phyloP scores from a whole-genome alignment of 108 stramenopile species.

The Cyclotella kingstonii region DNA sequence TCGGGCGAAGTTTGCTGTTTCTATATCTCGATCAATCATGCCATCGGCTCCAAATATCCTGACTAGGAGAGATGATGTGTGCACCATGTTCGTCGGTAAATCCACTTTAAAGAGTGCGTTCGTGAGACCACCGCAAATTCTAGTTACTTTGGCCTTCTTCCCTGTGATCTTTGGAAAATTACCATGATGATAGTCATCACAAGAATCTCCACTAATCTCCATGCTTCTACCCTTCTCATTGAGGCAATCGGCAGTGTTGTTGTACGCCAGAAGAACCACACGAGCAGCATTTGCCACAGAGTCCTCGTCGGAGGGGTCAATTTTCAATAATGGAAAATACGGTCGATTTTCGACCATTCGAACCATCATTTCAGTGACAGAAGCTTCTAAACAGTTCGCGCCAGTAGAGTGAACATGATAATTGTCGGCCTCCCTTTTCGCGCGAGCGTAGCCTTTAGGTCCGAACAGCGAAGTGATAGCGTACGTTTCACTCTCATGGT shows the following conservation, averaged over 20 bases:
- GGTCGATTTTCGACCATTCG: slow-evolving; percentile 47
- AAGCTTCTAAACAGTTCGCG: too few species aligned
- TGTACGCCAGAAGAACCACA: not conserved
- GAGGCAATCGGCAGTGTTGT: not conserved
- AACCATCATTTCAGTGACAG: slow-evolving; percentile 3
- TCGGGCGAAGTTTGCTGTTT: slow-evolving; percentile 67
- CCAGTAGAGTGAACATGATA: not conserved
- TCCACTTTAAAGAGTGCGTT: slow-evolving; percentile 69
- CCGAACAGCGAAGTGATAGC: not conserved
- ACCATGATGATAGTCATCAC: too few species aligned
- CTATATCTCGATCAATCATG: slow-evolving; percentile 85
- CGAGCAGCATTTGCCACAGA: slow-evolving; percentile 4
- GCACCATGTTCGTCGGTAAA: slow-evolving; percentile 3
- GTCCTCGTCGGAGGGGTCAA: slow-evolving; percentile 36
- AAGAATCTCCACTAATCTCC: not conserved
- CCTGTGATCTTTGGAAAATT: too few species aligned
- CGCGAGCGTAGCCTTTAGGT: slow-evolving; percentile 19
- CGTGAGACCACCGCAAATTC: slow-evolving; percentile 73
- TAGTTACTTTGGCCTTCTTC: slow-evolving; percentile 23
- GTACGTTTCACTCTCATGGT: too few species aligned
- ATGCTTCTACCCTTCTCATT: not conserved
- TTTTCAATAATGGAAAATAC: slow-evolving; percentile 50
- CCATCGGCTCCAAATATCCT: slow-evolving; percentile 87
- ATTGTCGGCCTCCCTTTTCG: slow-evolving; percentile 18
- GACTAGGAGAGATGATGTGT: slow-evolving; percentile 46